Percentiles rank a stretch among this genome's conserved stretches.
These are phyloP conservation scores for Aquilaria malaccensis DNA, from an alignment of 345 rosid genomes.

Conservation along the genomic window DNA sequence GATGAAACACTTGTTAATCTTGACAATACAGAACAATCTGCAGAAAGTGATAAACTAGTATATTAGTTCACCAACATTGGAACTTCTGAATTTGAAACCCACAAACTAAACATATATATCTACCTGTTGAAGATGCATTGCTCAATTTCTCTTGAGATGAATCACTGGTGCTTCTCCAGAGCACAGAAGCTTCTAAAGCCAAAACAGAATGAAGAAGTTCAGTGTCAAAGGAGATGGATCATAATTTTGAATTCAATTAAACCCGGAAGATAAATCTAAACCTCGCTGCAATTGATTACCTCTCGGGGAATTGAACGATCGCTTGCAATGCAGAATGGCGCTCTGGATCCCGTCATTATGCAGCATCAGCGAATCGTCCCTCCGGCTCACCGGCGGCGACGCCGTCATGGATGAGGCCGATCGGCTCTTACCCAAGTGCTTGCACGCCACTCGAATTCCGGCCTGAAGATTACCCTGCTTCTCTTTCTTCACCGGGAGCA, in stretches of 20 bases:
- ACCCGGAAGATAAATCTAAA: not conserved
- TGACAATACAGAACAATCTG: constrained; percentile 37
- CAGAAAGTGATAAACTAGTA: not conserved
- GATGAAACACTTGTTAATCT: constrained; percentile 27
- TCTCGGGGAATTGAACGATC: constrained; percentile 55
- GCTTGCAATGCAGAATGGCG: constrained; percentile 95
- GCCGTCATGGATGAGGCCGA: constrained; percentile 61
- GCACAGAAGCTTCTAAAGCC: constrained; percentile 29
- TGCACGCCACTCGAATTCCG: constrained; percentile 34
- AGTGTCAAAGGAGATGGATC: no score
- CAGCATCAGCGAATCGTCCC: constrained; percentile 75
- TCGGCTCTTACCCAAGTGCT: constrained; percentile 67
- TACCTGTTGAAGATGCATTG: constrained; percentile 43
- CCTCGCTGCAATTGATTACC: constrained; percentile 13
- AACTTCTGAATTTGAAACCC: not conserved
- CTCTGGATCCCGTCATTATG: constrained; percentile 94
- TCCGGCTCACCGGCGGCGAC: constrained; percentile 50
- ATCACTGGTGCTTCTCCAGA: constrained; percentile 35
- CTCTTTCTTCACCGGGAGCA: constrained; percentile 23
- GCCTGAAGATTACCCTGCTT: constrained; percentile 42
- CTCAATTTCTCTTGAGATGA: constrained; percentile 39
- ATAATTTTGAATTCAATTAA: not conserved
- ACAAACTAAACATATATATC: not conserved
- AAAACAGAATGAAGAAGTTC: not conserved
- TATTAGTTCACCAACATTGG: not conserved